Evolutionary conservation across 1,139 yeast species (phyloP).

Genomic region (Taphrina pruni): DNA sequence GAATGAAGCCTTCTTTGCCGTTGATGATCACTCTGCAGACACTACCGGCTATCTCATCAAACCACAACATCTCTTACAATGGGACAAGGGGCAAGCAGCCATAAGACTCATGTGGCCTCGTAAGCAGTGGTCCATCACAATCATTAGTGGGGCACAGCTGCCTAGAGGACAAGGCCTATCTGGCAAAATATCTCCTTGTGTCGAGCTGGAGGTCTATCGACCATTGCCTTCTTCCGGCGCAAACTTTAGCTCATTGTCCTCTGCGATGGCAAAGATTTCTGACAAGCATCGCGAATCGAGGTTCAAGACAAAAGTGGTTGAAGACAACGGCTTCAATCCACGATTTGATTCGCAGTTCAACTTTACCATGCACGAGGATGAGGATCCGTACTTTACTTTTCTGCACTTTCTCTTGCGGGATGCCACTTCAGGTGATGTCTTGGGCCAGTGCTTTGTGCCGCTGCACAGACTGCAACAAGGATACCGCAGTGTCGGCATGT

Average conservation of each 20-base stretch:
- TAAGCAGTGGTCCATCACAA: conserved; percentile 51
- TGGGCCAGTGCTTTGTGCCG: conserved; percentile 29
- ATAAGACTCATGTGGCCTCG: conserved; percentile 47
- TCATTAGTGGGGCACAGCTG: conserved; percentile 84
- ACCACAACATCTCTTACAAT: conserved; percentile 56
- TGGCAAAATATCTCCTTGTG: conserved; percentile 62
- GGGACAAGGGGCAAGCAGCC: conserved; percentile 25
- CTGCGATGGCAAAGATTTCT: not conserved
- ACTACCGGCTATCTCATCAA: conserved; percentile 78
- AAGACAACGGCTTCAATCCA: conserved; percentile 83
- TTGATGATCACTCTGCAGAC: conserved; percentile 52
- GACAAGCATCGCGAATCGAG: conserved; percentile 25
- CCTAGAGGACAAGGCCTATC: conserved; percentile 59
- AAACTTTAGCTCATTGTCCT: not conserved
- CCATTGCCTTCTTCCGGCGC: conserved; percentile 35
- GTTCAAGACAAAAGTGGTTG: conserved; percentile 54
- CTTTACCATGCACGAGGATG: conserved; percentile 16
- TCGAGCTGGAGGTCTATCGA: conserved; percentile 65
- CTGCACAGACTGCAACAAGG: conserved; percentile 61
- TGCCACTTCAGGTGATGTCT: conserved; percentile 5
- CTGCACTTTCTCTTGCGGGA: conserved; percentile 24
- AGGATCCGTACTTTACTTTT: conserved; percentile 30
- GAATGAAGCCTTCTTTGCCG: conserved; percentile 81
- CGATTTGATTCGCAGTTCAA: conserved; percentile 64
- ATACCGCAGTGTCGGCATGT: conserved; percentile 76